Conservation (phyloP, 495 filamentous ascomycete species). For the Bacidia rubella region DNA sequence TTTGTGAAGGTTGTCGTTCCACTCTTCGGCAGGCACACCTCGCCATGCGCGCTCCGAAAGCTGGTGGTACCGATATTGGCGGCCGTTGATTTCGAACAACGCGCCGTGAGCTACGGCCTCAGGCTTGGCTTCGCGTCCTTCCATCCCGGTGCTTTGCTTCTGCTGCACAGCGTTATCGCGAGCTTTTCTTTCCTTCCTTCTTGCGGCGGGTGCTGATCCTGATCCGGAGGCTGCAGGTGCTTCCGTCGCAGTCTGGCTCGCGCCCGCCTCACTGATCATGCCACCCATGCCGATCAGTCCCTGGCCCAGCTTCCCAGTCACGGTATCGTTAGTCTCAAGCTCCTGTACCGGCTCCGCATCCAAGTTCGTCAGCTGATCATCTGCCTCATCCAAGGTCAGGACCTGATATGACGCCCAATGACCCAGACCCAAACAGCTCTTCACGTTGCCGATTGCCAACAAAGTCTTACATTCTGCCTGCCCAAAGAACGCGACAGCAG, state of each 20-base stretch:
- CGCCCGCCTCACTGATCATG: no score
- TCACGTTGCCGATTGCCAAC: neutral
- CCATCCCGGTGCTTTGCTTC: neutral
- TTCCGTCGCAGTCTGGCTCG: neutral
- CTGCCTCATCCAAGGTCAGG: neutral
- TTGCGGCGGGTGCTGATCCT: neutral
- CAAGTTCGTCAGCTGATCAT: neutral
- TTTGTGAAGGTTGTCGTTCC: conserved; percentile 5
- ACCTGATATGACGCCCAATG: neutral
- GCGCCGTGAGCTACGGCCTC: neutral
- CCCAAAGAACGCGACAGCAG: neutral
- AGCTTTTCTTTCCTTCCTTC: neutral
- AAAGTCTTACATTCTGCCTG: neutral
- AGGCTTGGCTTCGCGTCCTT: neutral
- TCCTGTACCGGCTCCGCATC: neutral
- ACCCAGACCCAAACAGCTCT: neutral
- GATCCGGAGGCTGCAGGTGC: neutral
- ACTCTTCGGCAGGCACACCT: neutral
- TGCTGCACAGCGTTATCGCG: no score
- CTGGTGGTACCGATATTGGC: conserved; percentile 9
- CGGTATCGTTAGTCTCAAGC: neutral
- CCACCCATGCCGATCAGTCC: no score
- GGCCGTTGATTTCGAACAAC: conserved; percentile 3
- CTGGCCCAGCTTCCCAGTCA: neutral
- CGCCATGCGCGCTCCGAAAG: conserved; percentile 1